Evolutionary conservation across 2,329 filamentous ascomycete genomes (phyloP), one percentile per base, ranked within the genome.

Genomic region (Colletotrichum destructivum): DNA sequence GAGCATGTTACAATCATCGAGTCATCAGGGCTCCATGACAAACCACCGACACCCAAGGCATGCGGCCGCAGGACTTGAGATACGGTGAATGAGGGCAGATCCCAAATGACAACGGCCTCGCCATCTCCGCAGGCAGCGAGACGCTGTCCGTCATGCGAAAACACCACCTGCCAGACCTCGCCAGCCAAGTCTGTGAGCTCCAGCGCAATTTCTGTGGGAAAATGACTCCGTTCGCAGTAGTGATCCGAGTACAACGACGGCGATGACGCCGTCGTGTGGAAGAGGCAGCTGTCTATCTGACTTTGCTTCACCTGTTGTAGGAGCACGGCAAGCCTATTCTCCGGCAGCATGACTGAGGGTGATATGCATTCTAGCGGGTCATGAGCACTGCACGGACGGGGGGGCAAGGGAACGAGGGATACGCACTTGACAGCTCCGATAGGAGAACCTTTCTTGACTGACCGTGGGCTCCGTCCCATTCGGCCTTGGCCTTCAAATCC

Each of bases 271-370:
- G 91, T 94, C 64, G 97, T 98, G 83, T 99, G 96, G 81, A 95
- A 98, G 49, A 95, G 84, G 79, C 96, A 99, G 40, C 89, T 90
- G 62, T 91, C 89, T 70, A 98, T 93, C 83, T 98, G 96, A 74
- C 88, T 90, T 73, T 92, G 88, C 79, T 98, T 98, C 47, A 98
- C 91, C 75, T 97, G 91, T 69, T 95, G 88, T 63, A 99, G 85
- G 18, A 99, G 85, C 44, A 91, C 88, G 2, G 94, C 94, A 55
- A 99, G 86, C 8, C 96, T 92, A 80, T 96, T 94, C 78, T 98
- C 94, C 1, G 96, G 96, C 66, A 99, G 93, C 95, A 99, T 98
- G 55, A 98, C 94, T 4, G 95, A 96, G 0, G 96, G 96, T 1
- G 96, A 98, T 80, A 99, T 97, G 68, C 91, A 98, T 85, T 88